phyloP scores from a whole-genome alignment of 257 asterid species.

The Cruciata laevipes region DNA sequence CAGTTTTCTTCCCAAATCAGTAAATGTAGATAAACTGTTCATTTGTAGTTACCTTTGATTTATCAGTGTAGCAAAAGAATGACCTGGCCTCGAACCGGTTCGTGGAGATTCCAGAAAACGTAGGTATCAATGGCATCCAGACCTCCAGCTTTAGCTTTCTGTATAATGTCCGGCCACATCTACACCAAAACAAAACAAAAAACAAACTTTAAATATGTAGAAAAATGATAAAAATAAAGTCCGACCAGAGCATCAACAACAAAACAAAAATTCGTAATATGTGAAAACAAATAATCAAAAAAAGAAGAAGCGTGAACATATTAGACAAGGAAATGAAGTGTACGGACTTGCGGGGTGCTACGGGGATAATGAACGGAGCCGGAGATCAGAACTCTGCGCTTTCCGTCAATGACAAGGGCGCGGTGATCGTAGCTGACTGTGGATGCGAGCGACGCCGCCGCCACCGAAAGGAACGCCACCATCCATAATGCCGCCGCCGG shows the following conservation, averaged over 20 bases:
- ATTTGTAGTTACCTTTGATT: neutral
- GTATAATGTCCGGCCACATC: slow-evolving; percentile 95
- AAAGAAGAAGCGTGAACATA: neutral
- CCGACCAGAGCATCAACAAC: too few species aligned
- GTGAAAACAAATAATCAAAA: too few species aligned
- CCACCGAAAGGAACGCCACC: neutral
- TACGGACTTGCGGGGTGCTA: slow-evolving; percentile 48
- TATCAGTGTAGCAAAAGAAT: slow-evolving; percentile 7
- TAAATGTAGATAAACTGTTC: slow-evolving; percentile 1
- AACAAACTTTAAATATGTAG: neutral
- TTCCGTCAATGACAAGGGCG: slow-evolving; percentile 57
- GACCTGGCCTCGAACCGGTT: slow-evolving; percentile 75
- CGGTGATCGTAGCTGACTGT: slow-evolving; percentile 41
- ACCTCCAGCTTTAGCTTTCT: slow-evolving; percentile 81
- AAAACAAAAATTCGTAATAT: too few species aligned
- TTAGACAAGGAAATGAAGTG: neutral
- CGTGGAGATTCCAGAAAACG: slow-evolving; percentile 86
- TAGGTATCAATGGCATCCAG: slow-evolving; percentile 71
- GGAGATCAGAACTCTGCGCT: slow-evolving; percentile 50
- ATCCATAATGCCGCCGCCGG: slow-evolving; percentile 2
- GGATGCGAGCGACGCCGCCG: slow-evolving; percentile 1
- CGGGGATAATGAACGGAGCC: slow-evolving; percentile 81
- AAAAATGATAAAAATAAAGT: too few species aligned
- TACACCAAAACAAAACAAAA: slow-evolving; percentile 12
- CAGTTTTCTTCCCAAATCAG: slow-evolving; percentile 25